Base-by-base conservation (phyloP, 2,329 filamentous ascomycete species). In the Myriangium duriaei region DNA sequence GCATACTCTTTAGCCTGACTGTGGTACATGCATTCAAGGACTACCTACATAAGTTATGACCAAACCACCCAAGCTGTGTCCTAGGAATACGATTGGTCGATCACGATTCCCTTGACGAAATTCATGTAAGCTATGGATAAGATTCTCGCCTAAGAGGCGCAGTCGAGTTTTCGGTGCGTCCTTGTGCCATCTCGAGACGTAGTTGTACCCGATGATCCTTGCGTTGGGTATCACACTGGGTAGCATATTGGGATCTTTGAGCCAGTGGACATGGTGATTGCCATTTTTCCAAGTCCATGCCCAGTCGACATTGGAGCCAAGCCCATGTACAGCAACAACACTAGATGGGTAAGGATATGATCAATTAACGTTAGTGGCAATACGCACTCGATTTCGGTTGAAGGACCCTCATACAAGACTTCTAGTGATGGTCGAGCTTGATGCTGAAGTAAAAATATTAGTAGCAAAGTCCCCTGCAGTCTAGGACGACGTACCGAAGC, bases 141-240 rank as follows among this genome's bases (percentile, higher is more conserved):
- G 11, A 18, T 33, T 16, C n/a, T n/a, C n/a, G n/a, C n/a, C n/a
- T n/a, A n/a, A n/a, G n/a, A n/a, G 13, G 16, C n/a, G 16, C 24
- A 4, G 24, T n/a, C 11, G 16, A 33, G 24, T n/a, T 33, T 16
- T 5, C 16, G 18, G 10, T 19, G 16, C 32, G 18, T 33, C 16
- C 18, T 16, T 15, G 32, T 19, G 12, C 32, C 32, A 10, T 19
- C 32, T 18, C 32, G 32, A 33, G 2, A 16, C 32, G 11, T 33
- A 33, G 16, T 33, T 16, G 24, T 33, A 33, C 10, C 18, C 16
- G 16, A 33, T 33, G 32, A 33, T 33, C n/a, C 32, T 16, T n/a
- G 32, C 32, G 18, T 33, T 33, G 11, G 16, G 12, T 6, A 33
- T 16, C 10, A 19, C 32, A n/a, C 32, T 6, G 4, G 16, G 32